These are phyloP conservation scores for Boletus rufocinnamomeus DNA, from an alignment of 768 basidiomycete species.

Conservation along the genomic window DNA sequence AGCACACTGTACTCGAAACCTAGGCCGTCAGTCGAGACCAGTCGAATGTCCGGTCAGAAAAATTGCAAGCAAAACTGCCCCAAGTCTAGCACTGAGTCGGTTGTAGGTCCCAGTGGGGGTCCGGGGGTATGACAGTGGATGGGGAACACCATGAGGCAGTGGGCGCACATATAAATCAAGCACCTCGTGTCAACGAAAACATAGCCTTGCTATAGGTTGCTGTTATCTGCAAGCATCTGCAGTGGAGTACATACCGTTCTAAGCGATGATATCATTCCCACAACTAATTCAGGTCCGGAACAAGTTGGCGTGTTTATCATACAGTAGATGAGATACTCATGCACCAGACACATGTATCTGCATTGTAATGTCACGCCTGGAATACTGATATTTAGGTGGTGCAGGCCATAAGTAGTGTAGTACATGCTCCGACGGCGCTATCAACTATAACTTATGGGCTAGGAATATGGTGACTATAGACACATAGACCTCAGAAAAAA, in stretches of 20 bases:
- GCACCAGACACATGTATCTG: background rate
- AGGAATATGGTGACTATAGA: slow-evolving; percentile 7
- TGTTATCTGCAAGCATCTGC: background rate
- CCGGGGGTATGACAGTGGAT: background rate
- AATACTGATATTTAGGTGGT: slow-evolving; percentile 5
- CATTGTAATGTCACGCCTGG: background rate
- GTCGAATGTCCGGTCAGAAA: background rate
- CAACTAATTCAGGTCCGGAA: background rate
- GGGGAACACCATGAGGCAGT: slow-evolving; percentile 6
- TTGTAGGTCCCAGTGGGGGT: slow-evolving; percentile 9
- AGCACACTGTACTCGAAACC: background rate
- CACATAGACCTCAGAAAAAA: background rate
- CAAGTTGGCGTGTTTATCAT: background rate
- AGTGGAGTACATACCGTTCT: slow-evolving; percentile 12
- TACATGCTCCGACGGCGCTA: slow-evolving; percentile 18
- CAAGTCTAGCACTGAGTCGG: background rate
- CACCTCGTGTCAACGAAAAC: slow-evolving; percentile 15
- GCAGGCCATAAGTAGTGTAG: slow-evolving; percentile 14
- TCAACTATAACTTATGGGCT: slow-evolving; percentile 28
- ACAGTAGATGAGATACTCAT: background rate
- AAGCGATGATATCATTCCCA: slow-evolving; percentile 13
- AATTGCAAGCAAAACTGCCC: background rate
- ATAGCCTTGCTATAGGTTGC: slow-evolving; percentile 4
- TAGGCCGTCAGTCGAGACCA: background rate
- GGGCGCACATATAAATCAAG: slow-evolving; percentile 7